Percentiles rank a stretch among this genome's conserved stretches.
Conservation (phyloP, 441 rosid species). For the Croton laevigatus region DNA sequence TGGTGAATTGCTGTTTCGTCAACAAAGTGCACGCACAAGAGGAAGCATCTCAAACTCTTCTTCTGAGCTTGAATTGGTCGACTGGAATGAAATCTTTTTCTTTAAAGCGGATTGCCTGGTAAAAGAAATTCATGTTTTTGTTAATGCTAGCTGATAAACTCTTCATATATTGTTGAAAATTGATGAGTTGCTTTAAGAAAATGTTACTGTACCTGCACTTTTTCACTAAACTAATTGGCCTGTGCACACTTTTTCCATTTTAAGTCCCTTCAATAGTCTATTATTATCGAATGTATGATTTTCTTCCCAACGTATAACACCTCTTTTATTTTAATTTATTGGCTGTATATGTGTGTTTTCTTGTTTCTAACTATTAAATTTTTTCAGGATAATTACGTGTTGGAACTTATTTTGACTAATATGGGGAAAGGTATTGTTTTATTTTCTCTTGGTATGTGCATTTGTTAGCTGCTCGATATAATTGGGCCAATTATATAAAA, state of each 20-base stretch:
- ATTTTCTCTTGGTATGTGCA: slow-evolving; percentile 4
- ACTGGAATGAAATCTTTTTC: slow-evolving; percentile 93
- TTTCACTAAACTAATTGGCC: not conserved
- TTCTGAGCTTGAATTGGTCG: slow-evolving; percentile 55
- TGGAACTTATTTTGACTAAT: slow-evolving; percentile 75
- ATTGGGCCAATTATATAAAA: not conserved
- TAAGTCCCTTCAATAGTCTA: too few species aligned
- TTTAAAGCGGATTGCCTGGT: slow-evolving; percentile 84
- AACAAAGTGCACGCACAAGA: slow-evolving; percentile 91
- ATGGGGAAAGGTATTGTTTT: slow-evolving; percentile 62
- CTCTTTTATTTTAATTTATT: not conserved
- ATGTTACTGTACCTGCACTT: not conserved
- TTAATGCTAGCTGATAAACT: not conserved
- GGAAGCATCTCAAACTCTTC: slow-evolving; percentile 61
- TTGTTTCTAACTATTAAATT: slow-evolving; percentile 10
- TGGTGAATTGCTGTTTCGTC: slow-evolving; percentile 50
- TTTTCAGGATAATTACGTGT: slow-evolving; percentile 56
- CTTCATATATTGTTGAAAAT: not conserved
- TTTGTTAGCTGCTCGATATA: not conserved
- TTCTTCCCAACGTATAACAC: too few species aligned
- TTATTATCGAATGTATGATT: too few species aligned
- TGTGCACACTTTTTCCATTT: not conserved
- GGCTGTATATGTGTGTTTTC: slow-evolving; percentile 7
- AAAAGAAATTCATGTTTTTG: slow-evolving; percentile 15
- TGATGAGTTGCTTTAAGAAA: slow-evolving; percentile 4